Evolutionary conservation across 768 basidiomycete species (phyloP), one percentile per base, ranked within the genome.

Genomic region (Tephrocybe sp.): DNA sequence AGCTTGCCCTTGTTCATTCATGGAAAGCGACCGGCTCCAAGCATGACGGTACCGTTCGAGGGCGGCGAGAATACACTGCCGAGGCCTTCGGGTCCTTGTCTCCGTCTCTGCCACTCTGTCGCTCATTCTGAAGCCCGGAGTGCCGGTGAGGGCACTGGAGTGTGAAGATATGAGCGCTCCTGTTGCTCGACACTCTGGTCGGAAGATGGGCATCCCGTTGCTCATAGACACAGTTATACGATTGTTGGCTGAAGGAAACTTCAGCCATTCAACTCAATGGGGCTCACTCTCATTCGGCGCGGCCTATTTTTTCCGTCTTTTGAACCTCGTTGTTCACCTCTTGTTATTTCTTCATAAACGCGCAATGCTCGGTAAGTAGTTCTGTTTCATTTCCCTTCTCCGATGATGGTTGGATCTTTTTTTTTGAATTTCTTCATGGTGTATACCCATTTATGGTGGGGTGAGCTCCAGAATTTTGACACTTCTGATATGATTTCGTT

Each of bases 371-470:
- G 28, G 41, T 53, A 36, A 47, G 43, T 47, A 26, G 7, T 46
- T 27, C 43, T 47, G 12, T 4, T 30, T 13, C 44, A 7, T 36
- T 44, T 53, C 59, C 24, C 43, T 41, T 44, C 56, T 63, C 61
- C 51, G 26, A 78, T 87, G 85, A 86, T 86, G 83, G 61, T 69
- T 71, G 66, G 63, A 63, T 68, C 65, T 64, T 70, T 72, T 64
- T 70, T 72, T 69, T 68, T 86, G 89, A 89, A 90, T 91, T 91
- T 91, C 89, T 91, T 91, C 89, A 90, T 74, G 89, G 89, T 83
- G 85, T 69, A 87, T 86, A 85, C 83, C 81, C 73, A 49, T 49
- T 50, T 57, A 34, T 57, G 53, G 57, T 65, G 60, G 84, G 86
- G 80, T 67, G 76, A 71, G 88, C 88, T 87, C 86, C 89, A 86